These are phyloP conservation scores for Solanum verrucosum DNA, from an alignment of 257 asterid genomes.

Conservation along the genomic window DNA sequence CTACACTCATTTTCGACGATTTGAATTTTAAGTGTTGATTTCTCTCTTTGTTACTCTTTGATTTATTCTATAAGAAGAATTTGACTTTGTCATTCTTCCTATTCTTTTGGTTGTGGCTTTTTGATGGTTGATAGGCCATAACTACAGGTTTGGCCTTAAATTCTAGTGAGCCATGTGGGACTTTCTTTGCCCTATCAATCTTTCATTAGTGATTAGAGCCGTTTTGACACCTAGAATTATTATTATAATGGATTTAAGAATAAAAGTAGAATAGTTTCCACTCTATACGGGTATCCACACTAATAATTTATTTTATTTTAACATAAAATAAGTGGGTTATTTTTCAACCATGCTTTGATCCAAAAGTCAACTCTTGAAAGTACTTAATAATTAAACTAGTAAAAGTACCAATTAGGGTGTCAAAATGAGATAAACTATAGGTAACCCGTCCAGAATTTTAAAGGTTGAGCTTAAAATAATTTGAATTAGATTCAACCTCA, in stretches of 20 bases:
- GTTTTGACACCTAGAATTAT: background rate
- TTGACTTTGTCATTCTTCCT: background rate
- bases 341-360: background rate
- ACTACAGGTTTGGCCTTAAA: background rate
- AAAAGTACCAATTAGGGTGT: background rate
- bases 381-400: background rate
- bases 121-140: background rate
- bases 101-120: background rate
- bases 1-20: slow-evolving; percentile 32
- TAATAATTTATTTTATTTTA: too few species aligned
- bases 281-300: background rate
- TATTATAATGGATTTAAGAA: background rate
- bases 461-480: too few species aligned
- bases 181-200: background rate
- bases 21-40: background rate
- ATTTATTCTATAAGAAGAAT: background rate
- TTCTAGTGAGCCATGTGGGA: background rate
- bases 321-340: background rate
- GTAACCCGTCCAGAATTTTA: too few species aligned
- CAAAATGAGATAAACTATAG: too few species aligned
- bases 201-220: background rate
- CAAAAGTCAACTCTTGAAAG: background rate
- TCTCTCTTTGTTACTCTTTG: background rate
- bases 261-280: background rate
- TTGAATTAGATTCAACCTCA: too few species aligned